Evolutionary conservation across 75 land plant species (phyloP).

Genomic region (Selaginella tamariscina): DNA sequence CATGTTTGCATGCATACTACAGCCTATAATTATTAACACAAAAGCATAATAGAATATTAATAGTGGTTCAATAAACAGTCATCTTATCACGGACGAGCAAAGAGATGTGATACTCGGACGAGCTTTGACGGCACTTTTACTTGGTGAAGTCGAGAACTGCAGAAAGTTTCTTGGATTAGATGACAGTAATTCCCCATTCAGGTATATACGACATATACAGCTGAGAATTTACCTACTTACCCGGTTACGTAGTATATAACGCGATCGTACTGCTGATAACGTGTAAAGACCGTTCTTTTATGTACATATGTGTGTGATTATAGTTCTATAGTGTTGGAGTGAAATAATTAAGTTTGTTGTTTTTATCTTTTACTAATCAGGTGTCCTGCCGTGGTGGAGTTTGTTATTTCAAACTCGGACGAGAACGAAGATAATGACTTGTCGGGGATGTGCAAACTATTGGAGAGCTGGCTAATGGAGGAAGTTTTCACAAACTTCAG

Average conservation of each 20-base stretch:
- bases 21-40: no score
- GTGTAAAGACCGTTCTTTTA: no score
- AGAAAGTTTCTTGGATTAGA: constrained; percentile 77
- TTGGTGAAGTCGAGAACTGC: constrained; percentile 76
- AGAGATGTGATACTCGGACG: constrained; percentile 63
- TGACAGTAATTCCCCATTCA: constrained; percentile 44
- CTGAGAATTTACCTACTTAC: no score
- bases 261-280: no score
- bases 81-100: constrained; percentile 25
- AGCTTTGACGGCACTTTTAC: constrained; percentile 64
- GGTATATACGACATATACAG: no score
- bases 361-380: no score
- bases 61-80: constrained; percentile 12
- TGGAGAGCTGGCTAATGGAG: constrained; percentile 83
- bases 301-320: no score
- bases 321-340: no score
- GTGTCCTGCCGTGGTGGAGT: constrained; percentile 55
- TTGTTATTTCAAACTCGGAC: constrained; percentile 51
- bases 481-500: constrained; percentile 77
- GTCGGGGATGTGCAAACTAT: constrained; percentile 73
- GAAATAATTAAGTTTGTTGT: no score
- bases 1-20: no score
- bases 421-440: constrained; percentile 46
- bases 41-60: no score
- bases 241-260: no score